Evolutionary conservation across 1,284 basidiomycete genomes (phyloP).

Genomic region (Exobasidium rhododendri): DNA sequence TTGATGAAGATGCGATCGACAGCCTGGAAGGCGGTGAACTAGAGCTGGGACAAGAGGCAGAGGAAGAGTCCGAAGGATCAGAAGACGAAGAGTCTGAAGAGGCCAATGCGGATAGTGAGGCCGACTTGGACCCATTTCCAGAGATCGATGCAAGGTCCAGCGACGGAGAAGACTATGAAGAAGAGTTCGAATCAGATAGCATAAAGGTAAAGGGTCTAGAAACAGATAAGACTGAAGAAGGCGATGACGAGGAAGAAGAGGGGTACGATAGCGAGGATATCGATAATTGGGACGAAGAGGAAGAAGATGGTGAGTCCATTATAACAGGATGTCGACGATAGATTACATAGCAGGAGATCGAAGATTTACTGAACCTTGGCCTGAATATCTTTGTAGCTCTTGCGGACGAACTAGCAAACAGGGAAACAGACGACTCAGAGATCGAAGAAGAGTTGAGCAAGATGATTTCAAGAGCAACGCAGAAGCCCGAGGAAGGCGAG

Average conservation of each 20-base stretch:
- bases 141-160: constrained; percentile 57
- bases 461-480: constrained; percentile 50
- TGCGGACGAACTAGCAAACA: constrained; percentile 18
- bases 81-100: constrained; percentile 36
- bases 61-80: constrained; percentile 18
- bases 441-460: constrained; percentile 40
- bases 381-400: too few relatives aligned
- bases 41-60: constrained; percentile 16
- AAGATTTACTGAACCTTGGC: too few relatives aligned
- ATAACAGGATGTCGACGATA: too few relatives aligned
- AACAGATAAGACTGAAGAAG: constrained; percentile 15
- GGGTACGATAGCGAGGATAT: constrained; percentile 56
- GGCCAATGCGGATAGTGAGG: neutral
- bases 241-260: constrained; percentile 28
- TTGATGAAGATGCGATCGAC: constrained; percentile 5
- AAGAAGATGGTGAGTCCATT: constrained; percentile 28
- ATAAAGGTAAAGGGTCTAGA: constrained; percentile 58
- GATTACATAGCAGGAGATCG: constrained; percentile 20
- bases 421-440: constrained; percentile 41
- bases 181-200: constrained; percentile 28
- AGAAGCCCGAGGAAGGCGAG: constrained; percentile 55
- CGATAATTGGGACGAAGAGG: constrained; percentile 40
- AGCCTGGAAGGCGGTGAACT: constrained; percentile 11
- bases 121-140: constrained; percentile 57
- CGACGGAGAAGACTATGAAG: constrained; percentile 52